These are phyloP conservation scores for Tolypocladium tropicale DNA, from an alignment of 2,329 filamentous ascomycete genomes.

Conservation along the genomic window DNA sequence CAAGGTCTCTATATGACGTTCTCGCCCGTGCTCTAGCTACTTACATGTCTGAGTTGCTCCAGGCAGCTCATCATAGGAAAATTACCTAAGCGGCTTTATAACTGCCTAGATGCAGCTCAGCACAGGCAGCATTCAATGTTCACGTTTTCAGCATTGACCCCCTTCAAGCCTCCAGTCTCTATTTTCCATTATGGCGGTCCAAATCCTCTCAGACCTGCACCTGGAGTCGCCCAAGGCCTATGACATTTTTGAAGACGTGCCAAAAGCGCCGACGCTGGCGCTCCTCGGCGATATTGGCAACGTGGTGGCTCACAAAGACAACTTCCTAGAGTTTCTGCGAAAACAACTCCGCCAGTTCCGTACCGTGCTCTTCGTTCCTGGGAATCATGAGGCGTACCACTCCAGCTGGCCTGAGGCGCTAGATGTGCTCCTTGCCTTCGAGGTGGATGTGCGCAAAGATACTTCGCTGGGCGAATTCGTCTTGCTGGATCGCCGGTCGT, in stretches of 20 bases:
- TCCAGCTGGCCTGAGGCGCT: conserved; percentile 24
- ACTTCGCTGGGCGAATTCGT: conserved; percentile 25
- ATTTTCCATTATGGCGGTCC: neutral
- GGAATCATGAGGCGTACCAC: conserved; percentile 47
- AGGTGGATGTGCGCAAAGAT: conserved; percentile 14
- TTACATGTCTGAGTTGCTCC: no score
- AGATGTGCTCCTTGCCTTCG: conserved; percentile 18
- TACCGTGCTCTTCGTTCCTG: conserved; percentile 39
- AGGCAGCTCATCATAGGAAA: no score
- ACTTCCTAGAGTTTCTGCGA: conserved; percentile 32
- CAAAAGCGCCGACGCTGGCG: conserved; percentile 38
- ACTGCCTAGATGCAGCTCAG: no score
- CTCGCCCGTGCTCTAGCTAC: no score
- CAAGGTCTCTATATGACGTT: no score
- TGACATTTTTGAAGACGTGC: conserved; percentile 35
- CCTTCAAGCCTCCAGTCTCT: neutral
- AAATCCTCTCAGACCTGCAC: conserved; percentile 50
- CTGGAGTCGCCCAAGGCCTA: conserved; percentile 40
- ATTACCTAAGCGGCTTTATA: no score
- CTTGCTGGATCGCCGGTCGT: conserved; percentile 22
- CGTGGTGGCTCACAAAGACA: conserved; percentile 24
- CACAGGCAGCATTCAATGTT: no score
- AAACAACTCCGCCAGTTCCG: conserved; percentile 36
- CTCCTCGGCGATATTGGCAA: conserved; percentile 48
- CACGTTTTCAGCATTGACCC: no score